phyloP scores from a whole-genome alignment of 441 rosid genomes.

The Croton laevigatus region DNA sequence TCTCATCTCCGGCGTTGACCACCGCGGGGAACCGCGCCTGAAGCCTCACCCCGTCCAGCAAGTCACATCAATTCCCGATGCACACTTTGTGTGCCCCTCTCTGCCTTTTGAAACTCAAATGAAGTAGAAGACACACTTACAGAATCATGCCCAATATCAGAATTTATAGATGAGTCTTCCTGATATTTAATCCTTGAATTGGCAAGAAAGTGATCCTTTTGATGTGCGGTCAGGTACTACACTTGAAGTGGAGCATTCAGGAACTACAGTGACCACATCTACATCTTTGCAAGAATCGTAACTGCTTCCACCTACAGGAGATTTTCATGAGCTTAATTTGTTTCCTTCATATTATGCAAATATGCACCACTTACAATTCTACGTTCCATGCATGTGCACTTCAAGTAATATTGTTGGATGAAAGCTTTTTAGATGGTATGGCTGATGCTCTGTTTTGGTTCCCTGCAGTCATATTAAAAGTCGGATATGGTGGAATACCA shows the following conservation, averaged over 20 bases:
- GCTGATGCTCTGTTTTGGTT: slow-evolving; percentile 15
- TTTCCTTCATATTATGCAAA: background rate
- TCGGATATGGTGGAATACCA: slow-evolving; percentile 92
- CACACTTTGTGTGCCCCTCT: slow-evolving; percentile 38
- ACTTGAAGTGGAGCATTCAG: slow-evolving; percentile 47
- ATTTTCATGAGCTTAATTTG: background rate
- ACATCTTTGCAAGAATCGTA: slow-evolving; percentile 81
- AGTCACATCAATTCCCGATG: too few species aligned
- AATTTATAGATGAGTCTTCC: slow-evolving; percentile 41
- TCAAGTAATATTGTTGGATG: background rate
- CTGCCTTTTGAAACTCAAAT: slow-evolving; percentile 81
- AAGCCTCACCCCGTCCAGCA: too few species aligned
- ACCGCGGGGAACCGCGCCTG: too few species aligned
- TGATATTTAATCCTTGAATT: slow-evolving; percentile 33
- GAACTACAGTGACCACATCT: slow-evolving; percentile 69
- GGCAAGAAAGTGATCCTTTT: slow-evolving; percentile 36
- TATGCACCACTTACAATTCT: background rate
- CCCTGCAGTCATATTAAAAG: slow-evolving; percentile 73
- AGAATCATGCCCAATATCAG: slow-evolving; percentile 37
- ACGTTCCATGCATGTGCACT: background rate
- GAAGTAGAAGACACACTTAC: slow-evolving; percentile 46
- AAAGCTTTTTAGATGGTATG: slow-evolving; percentile 7
- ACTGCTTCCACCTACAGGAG: slow-evolving; percentile 39
- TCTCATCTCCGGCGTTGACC: too few species aligned
- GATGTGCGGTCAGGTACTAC: slow-evolving; percentile 23